A percentile compares a stretch with the other conserved stretches of the same genome.
Evolutionary conservation across 352 stramenopile genomes (phyloP).

Genomic region (Globisporangium camurandrum): DNA sequence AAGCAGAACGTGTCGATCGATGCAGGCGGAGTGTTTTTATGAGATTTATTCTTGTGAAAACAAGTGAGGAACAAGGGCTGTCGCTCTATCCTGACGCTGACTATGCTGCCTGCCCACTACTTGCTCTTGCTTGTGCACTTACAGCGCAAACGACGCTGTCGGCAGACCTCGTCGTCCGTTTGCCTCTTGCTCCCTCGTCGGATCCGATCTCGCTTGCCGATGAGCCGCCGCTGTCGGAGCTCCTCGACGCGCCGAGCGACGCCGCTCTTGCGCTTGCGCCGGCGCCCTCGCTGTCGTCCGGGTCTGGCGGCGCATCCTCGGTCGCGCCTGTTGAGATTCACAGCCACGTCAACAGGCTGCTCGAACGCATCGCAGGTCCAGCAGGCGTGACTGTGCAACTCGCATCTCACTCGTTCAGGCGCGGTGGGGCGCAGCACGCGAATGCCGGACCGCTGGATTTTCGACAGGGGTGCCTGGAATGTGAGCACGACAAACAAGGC

Average conservation of each 20-base stretch:
- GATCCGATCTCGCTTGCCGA: not conserved
- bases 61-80: not conserved
- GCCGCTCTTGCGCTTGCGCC: not conserved
- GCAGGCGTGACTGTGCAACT: not conserved
- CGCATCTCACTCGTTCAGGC: not conserved
- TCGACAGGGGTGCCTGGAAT: not conserved
- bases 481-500: not conserved
- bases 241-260: not conserved
- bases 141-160: not conserved
- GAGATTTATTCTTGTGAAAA: not conserved
- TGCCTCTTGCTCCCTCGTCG: not conserved
- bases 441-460: not conserved
- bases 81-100: not conserved
- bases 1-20: no score
- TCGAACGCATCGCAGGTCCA: not conserved
- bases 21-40: no score
- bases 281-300: not conserved
- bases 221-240: not conserved
- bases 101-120: not conserved
- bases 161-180: not conserved
- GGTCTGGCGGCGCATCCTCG: not conserved
- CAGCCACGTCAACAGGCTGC: conserved; percentile 1
- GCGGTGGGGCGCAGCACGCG: not conserved
- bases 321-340: not conserved
- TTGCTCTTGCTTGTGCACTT: not conserved